Evolutionary conservation across 768 basidiomycete genomes (phyloP), one percentile per base, ranked within the genome.

Genomic region (Lactifluus hygrophoroides): DNA sequence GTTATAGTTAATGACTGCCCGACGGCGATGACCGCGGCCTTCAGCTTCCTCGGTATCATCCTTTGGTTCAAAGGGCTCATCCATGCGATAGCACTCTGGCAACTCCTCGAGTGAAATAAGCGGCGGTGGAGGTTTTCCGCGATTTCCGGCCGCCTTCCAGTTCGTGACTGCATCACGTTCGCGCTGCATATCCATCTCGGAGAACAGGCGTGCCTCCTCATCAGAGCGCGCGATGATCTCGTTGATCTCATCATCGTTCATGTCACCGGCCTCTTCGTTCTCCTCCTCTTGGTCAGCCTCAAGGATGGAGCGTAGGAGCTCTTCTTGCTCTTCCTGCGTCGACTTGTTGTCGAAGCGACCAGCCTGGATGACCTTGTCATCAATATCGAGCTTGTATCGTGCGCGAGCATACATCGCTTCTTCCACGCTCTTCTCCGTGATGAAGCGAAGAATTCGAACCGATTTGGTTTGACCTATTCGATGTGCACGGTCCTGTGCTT

Each of bases 381-480:
- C 96, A 67, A 99, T 94, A 67, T 95, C 95, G 28, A 97, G 86
- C 77, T 99, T 99, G 74, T 84, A 90, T 57, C 90, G 83, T 5
- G 96, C 96, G 63, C 94, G 84, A 45, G 91, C 89, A 61, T 97
- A 89, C 83, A 98, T 96, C 3, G 94, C 92, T 73, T 98, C 96
- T 73, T 98, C 96, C 23, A 99, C 93, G 62, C 94, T 95, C 76
- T 94, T 93, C 72, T 96, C 92, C 4, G 95, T 96, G 69, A 99
- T 94, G 71, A 99, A 90, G 61, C 95, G 85, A 63, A 98, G 78
- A 63, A 99, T 98, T 32, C 94, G 85, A 19, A 99, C 96, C 45
- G 94, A 90, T 72, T 94, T 95, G 58, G 96, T 99, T 70, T 99
- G 96, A 58, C 96, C 96, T 67, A 99, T 99, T 81, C 96, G 94